These are phyloP conservation scores for Pyricularia pennisetigena DNA, from an alignment of 2,329 filamentous ascomycete genomes.

Conservation along the genomic window DNA sequence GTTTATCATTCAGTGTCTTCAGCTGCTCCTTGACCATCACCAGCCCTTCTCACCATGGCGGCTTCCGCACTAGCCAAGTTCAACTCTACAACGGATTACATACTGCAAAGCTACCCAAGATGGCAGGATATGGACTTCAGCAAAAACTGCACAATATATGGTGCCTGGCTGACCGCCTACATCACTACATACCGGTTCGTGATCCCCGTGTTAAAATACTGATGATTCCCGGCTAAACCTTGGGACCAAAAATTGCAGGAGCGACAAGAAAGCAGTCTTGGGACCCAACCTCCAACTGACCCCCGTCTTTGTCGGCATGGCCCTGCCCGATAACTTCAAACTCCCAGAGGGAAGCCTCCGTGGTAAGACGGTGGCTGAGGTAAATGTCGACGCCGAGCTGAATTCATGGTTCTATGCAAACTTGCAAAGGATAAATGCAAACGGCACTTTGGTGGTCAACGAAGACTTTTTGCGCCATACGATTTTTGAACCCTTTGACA, in stretches of 20 bases:
- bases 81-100: background rate
- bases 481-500: constrained; percentile 6
- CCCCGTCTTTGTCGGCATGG: background rate
- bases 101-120: background rate
- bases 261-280: background rate
- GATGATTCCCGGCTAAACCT: background rate
- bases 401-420: background rate
- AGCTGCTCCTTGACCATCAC: background rate
- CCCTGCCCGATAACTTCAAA: background rate
- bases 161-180: constrained; percentile 10
- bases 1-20: background rate
- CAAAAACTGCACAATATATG: constrained; percentile 10
- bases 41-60: background rate
- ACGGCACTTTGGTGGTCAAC: background rate
- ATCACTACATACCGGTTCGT: background rate
- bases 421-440: background rate
- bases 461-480: constrained; percentile 6
- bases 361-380: background rate
- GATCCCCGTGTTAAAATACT: background rate
- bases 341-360: background rate
- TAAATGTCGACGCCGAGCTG: background rate
- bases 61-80: background rate
- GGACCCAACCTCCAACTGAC: background rate
- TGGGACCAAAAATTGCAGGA: too few relatives aligned
- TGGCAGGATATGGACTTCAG: constrained; percentile 11